Percentiles rank a stretch among this genome's conserved stretches.
These are phyloP conservation scores for Candida stauntonica DNA, from an alignment of 805 yeast genomes.

Conservation along the genomic window DNA sequence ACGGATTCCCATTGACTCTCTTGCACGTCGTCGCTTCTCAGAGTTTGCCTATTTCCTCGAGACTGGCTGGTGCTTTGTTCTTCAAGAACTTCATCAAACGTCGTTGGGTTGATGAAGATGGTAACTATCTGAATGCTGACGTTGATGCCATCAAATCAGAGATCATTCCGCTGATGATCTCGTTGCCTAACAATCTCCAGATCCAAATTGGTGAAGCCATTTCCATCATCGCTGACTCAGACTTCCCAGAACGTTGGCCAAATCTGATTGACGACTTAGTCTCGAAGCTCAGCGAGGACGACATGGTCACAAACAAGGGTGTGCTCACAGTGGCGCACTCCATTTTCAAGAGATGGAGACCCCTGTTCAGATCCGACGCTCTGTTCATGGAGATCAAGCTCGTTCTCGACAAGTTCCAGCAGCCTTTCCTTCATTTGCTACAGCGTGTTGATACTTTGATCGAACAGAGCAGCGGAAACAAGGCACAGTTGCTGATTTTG, in stretches of 20 bases:
- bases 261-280: conserved; percentile 71
- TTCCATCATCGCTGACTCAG: conserved; percentile 89
- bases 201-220: conserved; percentile 94
- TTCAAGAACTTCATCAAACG: conserved; percentile 84
- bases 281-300: conserved; percentile 54
- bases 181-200: conserved; percentile 73
- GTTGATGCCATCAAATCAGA: conserved; percentile 66
- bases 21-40: conserved; percentile 72
- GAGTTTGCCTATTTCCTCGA: conserved; percentile 46
- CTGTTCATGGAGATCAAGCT: conserved; percentile 81
- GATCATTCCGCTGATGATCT: conserved; percentile 82
- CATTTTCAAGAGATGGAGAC: conserved; percentile 95
- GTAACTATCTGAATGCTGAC: conserved; percentile 70
- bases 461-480: conserved; percentile 39
- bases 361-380: conserved; percentile 86
- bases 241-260: conserved; percentile 91
- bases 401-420: conserved; percentile 78
- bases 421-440: conserved; percentile 72
- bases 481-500: conserved; percentile 47
- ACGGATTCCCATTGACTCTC: conserved; percentile 73
- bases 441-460: conserved; percentile 64
- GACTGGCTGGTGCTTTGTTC: conserved; percentile 86
- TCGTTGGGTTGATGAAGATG: conserved; percentile 88
- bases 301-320: conserved; percentile 74
- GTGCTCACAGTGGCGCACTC: conserved; percentile 91